Evolutionary conservation across 2,329 filamentous ascomycete species (phyloP).

Genomic region (Leptographium radiaticola): DNA sequence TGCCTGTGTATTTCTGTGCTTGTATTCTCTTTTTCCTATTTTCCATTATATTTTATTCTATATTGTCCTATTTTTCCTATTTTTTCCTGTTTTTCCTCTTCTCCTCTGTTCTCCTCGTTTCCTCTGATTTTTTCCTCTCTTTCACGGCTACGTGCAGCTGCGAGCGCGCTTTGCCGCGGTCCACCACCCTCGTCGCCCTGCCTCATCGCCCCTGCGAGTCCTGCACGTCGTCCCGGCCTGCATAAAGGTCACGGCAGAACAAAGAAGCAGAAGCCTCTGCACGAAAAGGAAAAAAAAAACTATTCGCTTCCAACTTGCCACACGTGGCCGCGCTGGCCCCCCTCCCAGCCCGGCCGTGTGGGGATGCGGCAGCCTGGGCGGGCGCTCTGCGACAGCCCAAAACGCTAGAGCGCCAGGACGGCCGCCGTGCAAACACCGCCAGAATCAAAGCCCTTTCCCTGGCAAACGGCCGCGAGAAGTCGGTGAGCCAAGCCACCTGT

Average conservation of each 20-base stretch:
- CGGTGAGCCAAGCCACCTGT: not conserved
- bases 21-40: not conserved
- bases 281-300: not conserved
- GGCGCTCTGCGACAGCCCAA: too few relatives aligned
- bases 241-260: too few relatives aligned
- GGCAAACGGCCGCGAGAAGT: not conserved
- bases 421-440: not conserved
- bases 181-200: not conserved
- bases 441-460: not conserved
- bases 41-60: too few relatives aligned
- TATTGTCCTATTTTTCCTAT: not conserved
- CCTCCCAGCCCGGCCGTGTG: too few relatives aligned
- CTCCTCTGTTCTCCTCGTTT: not conserved
- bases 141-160: conserved; percentile 8
- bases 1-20: too few relatives aligned
- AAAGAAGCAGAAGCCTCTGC: not conserved
- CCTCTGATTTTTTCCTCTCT: conserved; percentile 1
- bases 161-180: conserved; percentile 5
- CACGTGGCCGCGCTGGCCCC: conserved; percentile 29
- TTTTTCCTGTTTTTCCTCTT: not conserved
- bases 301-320: conserved; percentile 35
- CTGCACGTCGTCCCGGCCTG: not conserved
- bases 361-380: too few relatives aligned
- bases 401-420: too few relatives aligned
- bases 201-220: not conserved